phyloP scores from a whole-genome alignment of 1,284 basidiomycete species.

The Testicularia cyperi region DNA sequence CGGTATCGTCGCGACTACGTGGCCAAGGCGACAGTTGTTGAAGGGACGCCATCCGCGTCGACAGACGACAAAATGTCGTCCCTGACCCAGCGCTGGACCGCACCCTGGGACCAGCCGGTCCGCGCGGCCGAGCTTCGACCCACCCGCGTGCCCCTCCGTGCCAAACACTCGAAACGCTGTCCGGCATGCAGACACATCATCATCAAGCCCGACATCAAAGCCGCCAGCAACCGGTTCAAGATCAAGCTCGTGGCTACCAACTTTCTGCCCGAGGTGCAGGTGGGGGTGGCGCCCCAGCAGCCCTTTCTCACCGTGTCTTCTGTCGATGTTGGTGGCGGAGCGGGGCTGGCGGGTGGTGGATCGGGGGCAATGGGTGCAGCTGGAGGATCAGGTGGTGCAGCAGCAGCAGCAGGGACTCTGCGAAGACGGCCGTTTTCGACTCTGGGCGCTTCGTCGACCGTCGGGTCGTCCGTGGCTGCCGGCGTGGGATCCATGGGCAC shows the following conservation, averaged over 20 bases:
- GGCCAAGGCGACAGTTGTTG: slow-evolving; percentile 3
- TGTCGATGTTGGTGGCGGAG: not conserved
- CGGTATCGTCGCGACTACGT: slow-evolving; percentile 69
- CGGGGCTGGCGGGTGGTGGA: no score
- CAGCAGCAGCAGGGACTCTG: not conserved
- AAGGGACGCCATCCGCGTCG: slow-evolving; percentile 14
- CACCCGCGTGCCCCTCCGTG: slow-evolving; percentile 81
- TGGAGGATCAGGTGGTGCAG: not conserved
- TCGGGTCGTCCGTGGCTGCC: not conserved
- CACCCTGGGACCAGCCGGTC: slow-evolving; percentile 63
- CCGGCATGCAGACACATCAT: slow-evolving; percentile 90
- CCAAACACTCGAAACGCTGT: slow-evolving; percentile 93
- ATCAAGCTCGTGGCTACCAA: slow-evolving; percentile 93
- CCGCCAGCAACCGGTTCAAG: slow-evolving; percentile 87
- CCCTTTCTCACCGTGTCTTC: slow-evolving; percentile 10
- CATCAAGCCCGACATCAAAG: slow-evolving; percentile 96
- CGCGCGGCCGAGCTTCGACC: slow-evolving; percentile 72
- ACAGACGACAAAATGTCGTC: slow-evolving; percentile 66
- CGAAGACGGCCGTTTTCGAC: slow-evolving; percentile 13
- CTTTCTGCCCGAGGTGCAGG: slow-evolving; percentile 83
- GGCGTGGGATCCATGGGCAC: no score
- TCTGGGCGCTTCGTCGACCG: not conserved
- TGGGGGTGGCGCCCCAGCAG: slow-evolving; percentile 26
- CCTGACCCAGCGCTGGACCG: slow-evolving; percentile 76
- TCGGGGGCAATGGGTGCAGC: no score